Base-by-base conservation (phyloP, 1,139 yeast genomes). In the Yamadazyma atmosphaerica region DNA sequence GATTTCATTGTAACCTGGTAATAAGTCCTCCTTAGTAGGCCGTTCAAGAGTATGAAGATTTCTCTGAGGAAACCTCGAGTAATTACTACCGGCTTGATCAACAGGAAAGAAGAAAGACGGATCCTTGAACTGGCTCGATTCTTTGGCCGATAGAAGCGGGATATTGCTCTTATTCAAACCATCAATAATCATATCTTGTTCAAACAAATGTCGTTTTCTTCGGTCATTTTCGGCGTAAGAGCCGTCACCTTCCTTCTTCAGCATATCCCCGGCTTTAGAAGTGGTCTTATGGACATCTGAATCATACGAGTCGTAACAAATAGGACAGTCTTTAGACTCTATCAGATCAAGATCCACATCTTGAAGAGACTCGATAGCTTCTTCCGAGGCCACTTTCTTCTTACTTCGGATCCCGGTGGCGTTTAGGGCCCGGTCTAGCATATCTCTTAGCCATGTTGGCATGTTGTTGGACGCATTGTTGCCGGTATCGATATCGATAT, bases 261-360 rank as follows among this genome's bases (percentile, higher is more conserved):
- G 8, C 22, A 9, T 6, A 19, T 19, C 26, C 19, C 23, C 12
- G 4, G 11, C 22, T 29, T n/a, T n/a, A n/a, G n/a, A n/a, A n/a
- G n/a, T n/a, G n/a, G n/a, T n/a, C n/a, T n/a, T n/a, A n/a, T n/a
- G n/a, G n/a, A 6, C 26, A 23, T 23, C 26, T 19, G 11, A 10
- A 13, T 59, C 68, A 39, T 63, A 67, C 1, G 52, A 39, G n/a
- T 70, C 75, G 44, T 64, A 71, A 47, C 77, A 71, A 17, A 71
- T 71, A 3, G 76, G 72, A 46, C 77, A 71, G n/a, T 62, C 64
- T 19, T 48, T 47, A 21, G 57, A 60, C 3, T 46, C 45, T 12
- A 62, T 36, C 3, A 40, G 46, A 13, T 39, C 42, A 2, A 45
- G n/a, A 14, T 56, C 58, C n/a, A 67, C 60, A 16, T 52, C 56